Base-by-base conservation (phyloP, 805 yeast species). In the Ogataea trehalophila region DNA sequence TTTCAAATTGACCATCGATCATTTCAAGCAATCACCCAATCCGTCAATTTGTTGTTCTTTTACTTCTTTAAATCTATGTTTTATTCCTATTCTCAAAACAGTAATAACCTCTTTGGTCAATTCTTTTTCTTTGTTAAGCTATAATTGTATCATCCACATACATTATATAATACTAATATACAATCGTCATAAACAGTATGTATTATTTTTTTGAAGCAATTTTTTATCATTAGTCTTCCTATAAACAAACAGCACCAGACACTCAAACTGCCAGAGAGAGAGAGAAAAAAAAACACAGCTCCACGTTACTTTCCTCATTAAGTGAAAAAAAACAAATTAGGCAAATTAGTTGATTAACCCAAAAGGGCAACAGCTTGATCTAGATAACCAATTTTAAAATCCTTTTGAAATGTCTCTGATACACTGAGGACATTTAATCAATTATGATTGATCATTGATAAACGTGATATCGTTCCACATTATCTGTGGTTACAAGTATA, bases 321-420 rank as follows among this genome's bases (percentile, higher is more conserved):
- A 37, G 18, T 29, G 29, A 20, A 40, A 16, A 16, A n/a, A 22
- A 18, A 50, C 59, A 37, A 49, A 52, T 43, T 53, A 50, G 63
- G 63, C 55, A 59, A 59, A 55, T 58, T 56, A 52, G 49, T 55
- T 56, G 62, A 58, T 59, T 48, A 52, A 39, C 59, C 60, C 33
- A 48, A 48, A 43, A 36, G 16, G 49, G 51, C 17, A 40, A 23
- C 33, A 23, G 11, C 33, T 39, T 35, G 37, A 39, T 7, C 16
- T 4, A n/a, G 33, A 9, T 14, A 26, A 26, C 31, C 31, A 26
- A 26, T 26, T 26, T 26, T 26, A 26, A 26, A 26, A 26, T 9
- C 31, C 31, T 26, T 26, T 26, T 26, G 13, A 26, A 26, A 26
- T 26, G 31, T 5, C 9, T 26, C 11, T 26, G 9, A 26, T 26